Percentiles rank a stretch among this genome's conserved stretches.
Evolutionary conservation across 805 yeast genomes (phyloP).

Genomic region (Wickerhamomyces ciferrii): DNA sequence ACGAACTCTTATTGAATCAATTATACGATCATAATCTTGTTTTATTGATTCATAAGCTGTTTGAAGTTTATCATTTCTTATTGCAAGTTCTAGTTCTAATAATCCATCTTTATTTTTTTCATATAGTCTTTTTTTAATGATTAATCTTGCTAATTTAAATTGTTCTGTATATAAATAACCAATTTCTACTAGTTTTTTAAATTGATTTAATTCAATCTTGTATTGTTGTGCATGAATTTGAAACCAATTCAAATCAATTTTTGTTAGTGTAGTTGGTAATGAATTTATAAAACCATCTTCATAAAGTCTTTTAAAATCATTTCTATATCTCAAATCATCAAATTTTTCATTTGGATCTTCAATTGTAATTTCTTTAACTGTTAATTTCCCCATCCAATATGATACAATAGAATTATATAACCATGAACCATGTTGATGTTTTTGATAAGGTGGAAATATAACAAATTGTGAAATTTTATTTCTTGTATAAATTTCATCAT

Average conservation of each 20-base stretch:
- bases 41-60: conserved; percentile 66
- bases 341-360: conserved; percentile 94
- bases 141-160: conserved; percentile 35
- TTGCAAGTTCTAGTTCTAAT: conserved; percentile 54
- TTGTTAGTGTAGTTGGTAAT: conserved; percentile 20
- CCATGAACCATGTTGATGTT: conserved; percentile 61
- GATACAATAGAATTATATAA: conserved; percentile 55
- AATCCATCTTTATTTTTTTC: conserved; percentile 79
- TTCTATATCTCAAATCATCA: conserved; percentile 84
- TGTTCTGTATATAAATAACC: conserved; percentile 39
- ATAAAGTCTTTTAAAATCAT: conserved; percentile 56
- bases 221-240: conserved; percentile 28
- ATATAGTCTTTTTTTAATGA: conserved; percentile 71
- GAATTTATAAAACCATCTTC: conserved; percentile 25
- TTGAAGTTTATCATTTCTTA: conserved; percentile 66
- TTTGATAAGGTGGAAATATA: conserved; percentile 80
- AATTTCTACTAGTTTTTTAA: conserved; percentile 76
- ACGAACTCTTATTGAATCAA: conserved; percentile 12
- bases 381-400: conserved; percentile 47
- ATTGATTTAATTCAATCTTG: conserved; percentile 76
- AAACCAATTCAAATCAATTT: conserved; percentile 32
- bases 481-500: conserved; percentile 33
- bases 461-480: conserved; percentile 85
- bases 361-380: conserved; percentile 70
- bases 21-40: conserved; percentile 64